A percentile compares a stretch with the other conserved stretches of the same genome.
Evolutionary conservation across 441 rosid genomes (phyloP).

Genomic region (Omphalea diandra): DNA sequence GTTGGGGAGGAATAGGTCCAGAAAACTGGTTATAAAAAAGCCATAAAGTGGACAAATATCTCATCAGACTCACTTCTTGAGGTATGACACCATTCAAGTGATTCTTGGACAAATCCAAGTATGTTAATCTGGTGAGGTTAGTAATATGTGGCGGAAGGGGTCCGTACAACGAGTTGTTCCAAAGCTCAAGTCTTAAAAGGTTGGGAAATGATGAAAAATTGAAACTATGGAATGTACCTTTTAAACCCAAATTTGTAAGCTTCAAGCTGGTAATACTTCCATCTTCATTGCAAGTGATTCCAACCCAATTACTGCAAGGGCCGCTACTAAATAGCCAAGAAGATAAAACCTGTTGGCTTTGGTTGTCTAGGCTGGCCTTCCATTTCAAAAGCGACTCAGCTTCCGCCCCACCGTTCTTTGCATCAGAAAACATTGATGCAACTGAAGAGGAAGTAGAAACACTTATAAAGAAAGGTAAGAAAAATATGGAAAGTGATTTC

Average conservation of each 20-base stretch:
- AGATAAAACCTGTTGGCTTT: not conserved
- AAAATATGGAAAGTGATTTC: too few relatives aligned
- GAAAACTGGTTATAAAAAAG: not conserved
- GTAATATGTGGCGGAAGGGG: not conserved
- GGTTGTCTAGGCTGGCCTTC: not conserved
- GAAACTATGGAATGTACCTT: not conserved
- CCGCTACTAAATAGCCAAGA: not conserved
- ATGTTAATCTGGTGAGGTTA: not conserved
- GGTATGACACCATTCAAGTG: not conserved
- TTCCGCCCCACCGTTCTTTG: not conserved
- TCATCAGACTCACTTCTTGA: not conserved
- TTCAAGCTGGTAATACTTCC: not conserved
- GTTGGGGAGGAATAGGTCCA: not conserved
- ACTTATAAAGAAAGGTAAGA: too few relatives aligned
- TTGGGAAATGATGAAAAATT: not conserved
- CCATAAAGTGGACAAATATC: not conserved
- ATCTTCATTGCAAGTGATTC: not conserved
- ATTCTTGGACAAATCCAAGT: not conserved
- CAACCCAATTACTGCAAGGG: conserved; percentile 1
- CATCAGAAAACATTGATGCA: too few relatives aligned
- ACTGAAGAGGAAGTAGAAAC: too few relatives aligned
- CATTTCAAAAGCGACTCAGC: not conserved
- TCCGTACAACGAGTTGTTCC: not conserved
- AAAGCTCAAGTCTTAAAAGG: not conserved
- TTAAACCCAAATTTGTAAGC: not conserved